Evolutionary conservation across 2,329 filamentous ascomycete genomes (phyloP), one percentile per base, ranked within the genome.

Genomic region (Penicillium sp.): DNA sequence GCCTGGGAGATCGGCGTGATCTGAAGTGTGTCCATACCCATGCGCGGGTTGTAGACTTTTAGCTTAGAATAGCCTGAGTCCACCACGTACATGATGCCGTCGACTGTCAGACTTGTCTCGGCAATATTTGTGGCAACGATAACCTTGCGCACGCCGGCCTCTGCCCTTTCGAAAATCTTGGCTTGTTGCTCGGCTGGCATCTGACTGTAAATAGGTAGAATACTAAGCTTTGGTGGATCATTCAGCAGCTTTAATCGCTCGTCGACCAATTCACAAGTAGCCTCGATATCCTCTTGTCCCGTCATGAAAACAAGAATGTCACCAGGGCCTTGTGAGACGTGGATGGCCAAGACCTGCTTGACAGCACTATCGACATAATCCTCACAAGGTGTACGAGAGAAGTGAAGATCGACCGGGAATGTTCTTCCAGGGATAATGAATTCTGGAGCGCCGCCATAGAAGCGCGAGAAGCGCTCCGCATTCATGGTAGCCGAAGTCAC

Each of bases 291-390:
- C 75, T 99, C 95, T 72, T 97, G 94, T 10, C 94, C 94, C 0
- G 95, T 99, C 94, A 99, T 99, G 75, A 99, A 99, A 8, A 99
- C 93, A 8, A 99, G 79, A 52, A 99, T 97, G 75, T 99, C 94
- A 11, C 94, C 94, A 0, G 86, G 77, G 0, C 91, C 91, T 81
- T 97, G 95, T 0, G 92, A 96, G 10, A 99, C 92, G 67, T 99
- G 94, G 48, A 99, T 97, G 1, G 92, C 89, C 43, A 99, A 82
- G 34, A 97, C 90, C 73, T 97, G 94, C 69, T 97, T 94, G 48
- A 99, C 94, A 1, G 95, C 91, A 64, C 92, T 91, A 67, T 99
- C 95, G 26, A 99, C 94, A 64, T 99, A 99, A 71, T 99, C 94
- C 70, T 97, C 94, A 58, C 95, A 95, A 0, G 94, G 93, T 0